A percentile compares a stretch with the other conserved stretches of the same genome.
Conservation (phyloP, 2,329 filamentous ascomycete species). For the Didymella lethalis region DNA sequence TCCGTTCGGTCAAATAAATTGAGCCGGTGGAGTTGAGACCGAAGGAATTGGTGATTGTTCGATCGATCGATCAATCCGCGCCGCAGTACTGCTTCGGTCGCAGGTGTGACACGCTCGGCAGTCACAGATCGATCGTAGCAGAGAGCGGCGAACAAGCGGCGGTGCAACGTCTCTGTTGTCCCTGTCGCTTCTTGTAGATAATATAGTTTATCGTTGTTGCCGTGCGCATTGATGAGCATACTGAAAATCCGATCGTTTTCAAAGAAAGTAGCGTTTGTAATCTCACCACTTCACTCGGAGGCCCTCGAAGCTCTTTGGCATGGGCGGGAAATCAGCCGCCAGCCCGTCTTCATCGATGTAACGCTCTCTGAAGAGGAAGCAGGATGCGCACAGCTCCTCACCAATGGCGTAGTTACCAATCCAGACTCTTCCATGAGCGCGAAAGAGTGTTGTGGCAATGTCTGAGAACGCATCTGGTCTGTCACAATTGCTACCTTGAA, state of each 20-base stretch:
- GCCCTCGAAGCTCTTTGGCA: slow-evolving; percentile 15
- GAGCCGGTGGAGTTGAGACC: neutral
- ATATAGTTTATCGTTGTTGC: neutral
- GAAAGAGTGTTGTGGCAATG: slow-evolving; percentile 21
- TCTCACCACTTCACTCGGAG: slow-evolving; percentile 5
- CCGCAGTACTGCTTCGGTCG: neutral
- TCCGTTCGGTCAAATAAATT: neutral
- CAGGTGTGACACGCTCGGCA: neutral
- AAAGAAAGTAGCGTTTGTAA: neutral
- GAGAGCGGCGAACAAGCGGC: neutral
- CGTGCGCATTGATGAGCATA: neutral
- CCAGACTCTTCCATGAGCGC: slow-evolving; percentile 24
- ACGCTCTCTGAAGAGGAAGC: slow-evolving; percentile 15
- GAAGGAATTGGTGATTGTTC: neutral
- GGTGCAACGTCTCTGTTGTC: neutral
- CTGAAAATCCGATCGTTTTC: neutral
- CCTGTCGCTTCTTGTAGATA: neutral
- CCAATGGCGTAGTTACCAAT: slow-evolving; percentile 10
- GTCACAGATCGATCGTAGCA: too few species aligned
- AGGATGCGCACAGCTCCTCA: slow-evolving; percentile 17
- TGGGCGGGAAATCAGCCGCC: slow-evolving; percentile 21
- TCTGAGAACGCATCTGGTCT: slow-evolving; percentile 11
- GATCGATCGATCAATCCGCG: neutral
- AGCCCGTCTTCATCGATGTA: slow-evolving; percentile 21
- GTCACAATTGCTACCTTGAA: neutral